phyloP scores from a whole-genome alignment of 192 early-diverging fungal species.

The Backusella circina region DNA sequence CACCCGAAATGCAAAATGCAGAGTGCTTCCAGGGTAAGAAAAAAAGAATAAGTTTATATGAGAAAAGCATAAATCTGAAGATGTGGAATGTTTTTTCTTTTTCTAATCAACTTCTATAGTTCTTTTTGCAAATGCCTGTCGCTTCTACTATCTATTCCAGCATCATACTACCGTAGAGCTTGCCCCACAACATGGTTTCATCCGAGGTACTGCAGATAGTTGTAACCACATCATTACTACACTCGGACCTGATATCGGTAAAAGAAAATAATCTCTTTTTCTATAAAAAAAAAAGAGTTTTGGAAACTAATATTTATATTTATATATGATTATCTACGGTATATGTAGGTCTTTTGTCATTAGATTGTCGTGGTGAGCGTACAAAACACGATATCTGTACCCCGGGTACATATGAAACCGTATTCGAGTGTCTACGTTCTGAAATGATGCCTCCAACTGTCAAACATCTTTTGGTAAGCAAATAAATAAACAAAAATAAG shows the following conservation, averaged over 20 bases:
- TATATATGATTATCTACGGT: not conserved
- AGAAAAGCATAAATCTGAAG: not conserved
- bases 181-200: constrained; percentile 56
- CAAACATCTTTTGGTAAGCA: constrained; percentile 56
- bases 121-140: constrained; percentile 61
- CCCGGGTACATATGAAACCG: constrained; percentile 54
- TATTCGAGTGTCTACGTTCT: constrained; percentile 51
- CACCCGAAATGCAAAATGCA: constrained; percentile 64
- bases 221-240: constrained; percentile 63
- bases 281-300: not conserved
- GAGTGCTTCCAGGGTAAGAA: constrained; percentile 66
- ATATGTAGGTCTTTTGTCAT: constrained; percentile 50
- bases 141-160: constrained; percentile 85
- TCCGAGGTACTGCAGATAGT: constrained; percentile 28
- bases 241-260: constrained; percentile 55
- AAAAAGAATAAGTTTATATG: not conserved
- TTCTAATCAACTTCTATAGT: constrained; percentile 19
- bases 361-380: constrained; percentile 77
- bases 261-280: not conserved
- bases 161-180: constrained; percentile 64
- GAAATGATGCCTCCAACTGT: constrained; percentile 45
- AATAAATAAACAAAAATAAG: not conserved
- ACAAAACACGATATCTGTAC: constrained; percentile 56
- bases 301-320: not conserved
- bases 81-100: not conserved